A percentile compares a stretch with the other conserved stretches of the same genome.
These are phyloP conservation scores for Saccharomycopsis sp. DNA, from an alignment of 805 yeast genomes.

Conservation along the genomic window DNA sequence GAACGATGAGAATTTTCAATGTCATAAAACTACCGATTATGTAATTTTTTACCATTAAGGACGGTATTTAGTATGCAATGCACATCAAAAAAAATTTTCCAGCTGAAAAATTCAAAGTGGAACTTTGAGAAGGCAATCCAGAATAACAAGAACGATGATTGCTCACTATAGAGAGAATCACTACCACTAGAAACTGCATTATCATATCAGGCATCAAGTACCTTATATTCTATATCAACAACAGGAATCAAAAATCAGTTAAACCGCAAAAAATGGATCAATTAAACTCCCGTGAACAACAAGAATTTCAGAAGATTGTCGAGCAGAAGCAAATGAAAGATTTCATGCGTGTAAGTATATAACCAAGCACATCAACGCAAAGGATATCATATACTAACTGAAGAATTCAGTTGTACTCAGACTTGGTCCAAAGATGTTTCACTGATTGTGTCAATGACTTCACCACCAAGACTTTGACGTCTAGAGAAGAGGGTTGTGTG, in stretches of 20 bases:
- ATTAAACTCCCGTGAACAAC: constrained; percentile 91
- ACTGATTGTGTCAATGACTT: constrained; percentile 97
- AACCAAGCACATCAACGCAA: neutral
- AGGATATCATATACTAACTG: constrained; percentile 3
- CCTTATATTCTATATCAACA: neutral
- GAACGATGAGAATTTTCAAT: too few relatives aligned
- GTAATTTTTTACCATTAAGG: too few relatives aligned
- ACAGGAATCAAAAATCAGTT: too few relatives aligned
- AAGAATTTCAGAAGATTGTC: constrained; percentile 88
- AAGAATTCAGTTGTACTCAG: constrained; percentile 59
- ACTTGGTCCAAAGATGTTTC: constrained; percentile 94
- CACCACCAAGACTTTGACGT: constrained; percentile 82
- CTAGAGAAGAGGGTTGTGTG: constrained; percentile 81
- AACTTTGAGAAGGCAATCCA: neutral
- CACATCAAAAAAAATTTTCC: neutral
- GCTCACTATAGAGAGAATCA: too few relatives aligned
- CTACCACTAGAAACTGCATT: too few relatives aligned
- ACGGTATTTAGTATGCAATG: neutral
- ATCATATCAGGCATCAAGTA: too few relatives aligned
- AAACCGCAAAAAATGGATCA: constrained; percentile 88
- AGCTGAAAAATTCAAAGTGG: neutral
- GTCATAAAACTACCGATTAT: too few relatives aligned
- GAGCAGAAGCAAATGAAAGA: constrained; percentile 98
- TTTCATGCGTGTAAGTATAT: constrained; percentile 78
- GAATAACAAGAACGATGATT: too few relatives aligned